These are phyloP conservation scores for Beta macrorhiza DNA, from an alignment of 179 eudicot species.

Conservation along the genomic window DNA sequence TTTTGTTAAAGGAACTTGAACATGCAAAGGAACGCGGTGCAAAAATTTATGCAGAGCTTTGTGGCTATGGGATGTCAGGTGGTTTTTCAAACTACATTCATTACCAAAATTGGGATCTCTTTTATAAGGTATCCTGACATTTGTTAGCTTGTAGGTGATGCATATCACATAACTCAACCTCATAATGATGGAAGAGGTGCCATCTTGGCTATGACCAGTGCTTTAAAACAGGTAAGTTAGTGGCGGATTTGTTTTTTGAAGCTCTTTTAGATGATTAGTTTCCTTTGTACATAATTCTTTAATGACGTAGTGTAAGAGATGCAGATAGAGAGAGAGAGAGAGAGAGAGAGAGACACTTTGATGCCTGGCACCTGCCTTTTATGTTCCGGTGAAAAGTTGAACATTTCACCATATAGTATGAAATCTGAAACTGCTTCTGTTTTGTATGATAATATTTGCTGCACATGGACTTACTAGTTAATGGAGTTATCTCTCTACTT, in stretches of 20 bases:
- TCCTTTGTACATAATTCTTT: background rate
- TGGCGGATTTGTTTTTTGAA: background rate
- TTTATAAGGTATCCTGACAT: constrained; percentile 6
- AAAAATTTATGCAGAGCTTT: constrained; percentile 82
- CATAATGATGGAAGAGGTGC: constrained; percentile 93
- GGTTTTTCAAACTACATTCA: constrained; percentile 10
- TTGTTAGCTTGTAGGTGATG: constrained; percentile 60
- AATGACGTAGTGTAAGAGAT: background rate
- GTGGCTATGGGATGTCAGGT: constrained; percentile 99
- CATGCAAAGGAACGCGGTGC: constrained; percentile 91
- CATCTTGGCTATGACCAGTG: constrained; percentile 82
- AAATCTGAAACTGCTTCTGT: background rate
- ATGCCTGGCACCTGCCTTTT: background rate
- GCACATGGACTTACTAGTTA: background rate
- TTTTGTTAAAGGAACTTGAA: constrained; percentile 61
- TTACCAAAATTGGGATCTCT: background rate
- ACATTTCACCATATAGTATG: background rate
- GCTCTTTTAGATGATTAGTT: background rate
- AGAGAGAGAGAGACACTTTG: background rate
- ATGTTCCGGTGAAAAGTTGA: background rate
- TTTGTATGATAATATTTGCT: background rate
- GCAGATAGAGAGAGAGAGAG: background rate
- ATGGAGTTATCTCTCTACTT: background rate
- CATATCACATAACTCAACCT: constrained; percentile 92
- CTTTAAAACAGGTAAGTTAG: constrained; percentile 67